Conservation (phyloP, 495 filamentous ascomycete genomes). For the Chaetomium cochliodes region DNA sequence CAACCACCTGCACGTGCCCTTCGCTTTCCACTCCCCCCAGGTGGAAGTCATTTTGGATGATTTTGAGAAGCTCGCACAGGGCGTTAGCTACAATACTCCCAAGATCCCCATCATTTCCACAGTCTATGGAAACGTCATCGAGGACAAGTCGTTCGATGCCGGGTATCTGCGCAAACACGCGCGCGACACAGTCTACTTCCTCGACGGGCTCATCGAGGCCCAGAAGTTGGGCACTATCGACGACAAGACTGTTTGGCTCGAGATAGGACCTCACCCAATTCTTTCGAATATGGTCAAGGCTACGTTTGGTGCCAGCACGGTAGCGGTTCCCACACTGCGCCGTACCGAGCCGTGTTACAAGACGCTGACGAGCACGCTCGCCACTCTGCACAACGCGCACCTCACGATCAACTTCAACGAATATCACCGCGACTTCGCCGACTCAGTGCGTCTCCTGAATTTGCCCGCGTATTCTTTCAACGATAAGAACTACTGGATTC, state of each 20-base stretch:
- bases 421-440: conserved; percentile 69
- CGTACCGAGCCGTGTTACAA: conserved; percentile 61
- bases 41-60: conserved; percentile 71
- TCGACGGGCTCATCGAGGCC: conserved; percentile 59
- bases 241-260: conserved; percentile 60
- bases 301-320: conserved; percentile 56
- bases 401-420: conserved; percentile 74
- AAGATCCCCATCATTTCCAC: conserved; percentile 72
- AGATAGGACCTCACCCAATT: conserved; percentile 70
- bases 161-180: conserved; percentile 66
- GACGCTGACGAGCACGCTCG: conserved; percentile 58
- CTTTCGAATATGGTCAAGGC: conserved; percentile 68
- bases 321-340: conserved; percentile 57
- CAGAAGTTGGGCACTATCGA: conserved; percentile 49
- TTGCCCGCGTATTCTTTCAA: conserved; percentile 78
- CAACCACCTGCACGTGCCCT: conserved; percentile 69
- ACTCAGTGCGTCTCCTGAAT: conserved; percentile 59
- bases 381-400: conserved; percentile 62
- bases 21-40: conserved; percentile 79
- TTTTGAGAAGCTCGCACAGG: conserved; percentile 58
- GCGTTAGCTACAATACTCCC: conserved; percentile 59
- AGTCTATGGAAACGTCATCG: conserved; percentile 60
- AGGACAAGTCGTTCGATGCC: conserved; percentile 54
- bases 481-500: conserved; percentile 79
- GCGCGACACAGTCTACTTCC: conserved; percentile 72